phyloP scores from a whole-genome alignment of 139 green algal species.

The Raphidocelis subcapitata region DNA sequence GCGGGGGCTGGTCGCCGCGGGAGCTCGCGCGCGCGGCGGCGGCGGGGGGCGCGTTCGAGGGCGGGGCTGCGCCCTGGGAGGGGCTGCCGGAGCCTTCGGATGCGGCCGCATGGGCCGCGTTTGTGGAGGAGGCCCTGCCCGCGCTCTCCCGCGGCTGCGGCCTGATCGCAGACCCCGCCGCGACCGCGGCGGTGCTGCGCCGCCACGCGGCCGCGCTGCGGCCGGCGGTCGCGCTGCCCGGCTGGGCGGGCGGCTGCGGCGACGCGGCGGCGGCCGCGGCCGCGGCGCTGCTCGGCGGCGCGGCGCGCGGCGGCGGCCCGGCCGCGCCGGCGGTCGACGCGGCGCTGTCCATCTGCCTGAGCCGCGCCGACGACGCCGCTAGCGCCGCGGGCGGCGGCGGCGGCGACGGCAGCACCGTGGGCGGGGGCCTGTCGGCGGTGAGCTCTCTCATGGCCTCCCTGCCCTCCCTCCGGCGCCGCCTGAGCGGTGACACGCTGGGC shows the following conservation, averaged over 20 bases:
- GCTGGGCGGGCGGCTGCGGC: background rate
- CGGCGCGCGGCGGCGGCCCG: background rate
- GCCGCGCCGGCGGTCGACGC: slow-evolving; percentile 6
- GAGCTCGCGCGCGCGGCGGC: too few relatives aligned
- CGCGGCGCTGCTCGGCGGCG: background rate
- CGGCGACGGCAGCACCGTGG: slow-evolving; percentile 5
- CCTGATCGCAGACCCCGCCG: slow-evolving; percentile 1
- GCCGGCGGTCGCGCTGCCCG: slow-evolving; percentile 6
- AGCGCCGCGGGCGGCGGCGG: background rate
- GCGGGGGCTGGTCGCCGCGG: too few relatives aligned
- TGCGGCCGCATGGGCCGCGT: background rate
- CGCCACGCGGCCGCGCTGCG: slow-evolving; percentile 16
- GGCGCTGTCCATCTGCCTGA: slow-evolving; percentile 9
- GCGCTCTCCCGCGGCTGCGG: slow-evolving; percentile 4
- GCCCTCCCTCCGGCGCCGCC: too few relatives aligned
- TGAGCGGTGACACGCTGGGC: too few relatives aligned
- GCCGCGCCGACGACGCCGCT: slow-evolving; percentile 11
- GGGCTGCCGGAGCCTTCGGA: background rate
- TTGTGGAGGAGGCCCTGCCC: slow-evolving; percentile 1
- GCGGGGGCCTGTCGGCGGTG: too few relatives aligned
- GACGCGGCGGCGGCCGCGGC: background rate
- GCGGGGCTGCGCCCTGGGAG: too few relatives aligned
- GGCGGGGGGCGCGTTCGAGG: too few relatives aligned
- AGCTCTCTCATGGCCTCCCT: too few relatives aligned
- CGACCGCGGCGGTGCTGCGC: slow-evolving; percentile 13